Conservation (phyloP, 495 filamentous ascomycete species). For the Penicillium waksmanii region DNA sequence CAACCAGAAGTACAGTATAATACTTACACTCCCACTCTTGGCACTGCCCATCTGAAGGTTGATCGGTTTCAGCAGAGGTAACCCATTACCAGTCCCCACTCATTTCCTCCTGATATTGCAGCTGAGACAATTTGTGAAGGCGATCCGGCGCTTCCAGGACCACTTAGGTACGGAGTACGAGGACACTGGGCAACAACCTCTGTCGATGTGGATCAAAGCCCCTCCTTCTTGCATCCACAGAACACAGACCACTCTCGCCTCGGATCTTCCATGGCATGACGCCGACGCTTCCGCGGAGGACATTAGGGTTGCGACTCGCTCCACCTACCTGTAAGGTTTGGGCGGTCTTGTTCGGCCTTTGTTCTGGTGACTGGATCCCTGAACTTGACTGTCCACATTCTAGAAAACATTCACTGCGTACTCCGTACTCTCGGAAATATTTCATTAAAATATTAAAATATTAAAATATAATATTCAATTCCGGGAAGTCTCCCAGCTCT, state of each 20-base stretch:
- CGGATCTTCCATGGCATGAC: not conserved
- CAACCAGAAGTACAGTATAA: no score
- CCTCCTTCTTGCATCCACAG: not conserved
- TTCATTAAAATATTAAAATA: not conserved
- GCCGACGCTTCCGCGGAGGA: not conserved
- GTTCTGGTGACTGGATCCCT: not conserved
- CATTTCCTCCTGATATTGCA: not conserved
- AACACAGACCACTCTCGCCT: not conserved
- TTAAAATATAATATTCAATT: not conserved
- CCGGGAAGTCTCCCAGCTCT: not conserved
- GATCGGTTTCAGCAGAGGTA: not conserved
- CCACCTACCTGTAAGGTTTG: not conserved
- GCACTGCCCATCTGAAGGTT: not conserved
- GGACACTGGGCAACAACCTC: not conserved
- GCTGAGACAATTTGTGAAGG: not conserved
- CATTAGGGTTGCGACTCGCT: not conserved
- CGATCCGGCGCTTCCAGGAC: constrained; percentile 1
- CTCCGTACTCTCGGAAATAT: not conserved
- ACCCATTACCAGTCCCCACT: not conserved
- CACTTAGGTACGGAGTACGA: no score
- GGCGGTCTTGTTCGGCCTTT: not conserved
- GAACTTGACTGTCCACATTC: not conserved
- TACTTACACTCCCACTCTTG: not conserved
- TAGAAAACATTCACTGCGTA: not conserved
- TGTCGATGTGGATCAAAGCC: not conserved